These are phyloP conservation scores for Chalciporus sp. DNA, from an alignment of 1,284 basidiomycete genomes.

Conservation along the genomic window DNA sequence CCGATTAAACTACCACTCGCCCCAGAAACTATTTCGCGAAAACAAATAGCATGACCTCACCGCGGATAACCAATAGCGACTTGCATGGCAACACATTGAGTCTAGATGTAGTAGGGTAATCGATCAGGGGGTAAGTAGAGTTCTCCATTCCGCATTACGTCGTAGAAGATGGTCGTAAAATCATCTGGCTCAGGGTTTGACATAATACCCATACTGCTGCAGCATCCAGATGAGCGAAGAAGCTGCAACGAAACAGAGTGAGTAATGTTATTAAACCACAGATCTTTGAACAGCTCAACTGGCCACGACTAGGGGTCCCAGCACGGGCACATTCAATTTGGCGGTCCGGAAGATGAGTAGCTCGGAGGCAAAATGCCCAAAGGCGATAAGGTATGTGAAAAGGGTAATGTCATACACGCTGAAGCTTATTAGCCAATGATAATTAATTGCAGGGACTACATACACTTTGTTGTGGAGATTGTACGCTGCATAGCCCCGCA, in stretches of 20 bases:
- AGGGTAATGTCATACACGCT: constrained; percentile 92
- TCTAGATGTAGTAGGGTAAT: neutral
- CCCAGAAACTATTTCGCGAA: neutral
- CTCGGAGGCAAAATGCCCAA: constrained; percentile 89
- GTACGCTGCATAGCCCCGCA: constrained; percentile 86
- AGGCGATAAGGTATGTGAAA: constrained; percentile 87
- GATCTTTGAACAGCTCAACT: constrained; percentile 56
- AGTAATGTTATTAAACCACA: constrained; percentile 6
- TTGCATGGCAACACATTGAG: neutral
- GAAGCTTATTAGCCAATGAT: constrained; percentile 14
- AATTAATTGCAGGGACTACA: constrained; percentile 31
- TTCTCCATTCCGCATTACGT: neutral
- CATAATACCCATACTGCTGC: constrained; percentile 72
- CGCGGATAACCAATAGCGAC: neutral
- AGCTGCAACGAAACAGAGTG: constrained; percentile 43
- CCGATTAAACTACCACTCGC: neutral
- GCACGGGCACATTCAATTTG: constrained; percentile 60
- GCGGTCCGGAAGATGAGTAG: constrained; percentile 82
- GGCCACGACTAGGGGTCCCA: constrained; percentile 85
- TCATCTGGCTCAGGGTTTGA: constrained; percentile 39
- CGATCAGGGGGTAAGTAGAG: neutral
- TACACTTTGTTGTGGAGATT: constrained; percentile 81
- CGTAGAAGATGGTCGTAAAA: neutral
- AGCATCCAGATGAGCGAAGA: constrained; percentile 82
- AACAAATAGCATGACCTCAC: neutral